Percentiles rank a stretch among this genome's conserved stretches.
Evolutionary conservation across 805 yeast species (phyloP).

Genomic region (Maudiozyma barnettii): DNA sequence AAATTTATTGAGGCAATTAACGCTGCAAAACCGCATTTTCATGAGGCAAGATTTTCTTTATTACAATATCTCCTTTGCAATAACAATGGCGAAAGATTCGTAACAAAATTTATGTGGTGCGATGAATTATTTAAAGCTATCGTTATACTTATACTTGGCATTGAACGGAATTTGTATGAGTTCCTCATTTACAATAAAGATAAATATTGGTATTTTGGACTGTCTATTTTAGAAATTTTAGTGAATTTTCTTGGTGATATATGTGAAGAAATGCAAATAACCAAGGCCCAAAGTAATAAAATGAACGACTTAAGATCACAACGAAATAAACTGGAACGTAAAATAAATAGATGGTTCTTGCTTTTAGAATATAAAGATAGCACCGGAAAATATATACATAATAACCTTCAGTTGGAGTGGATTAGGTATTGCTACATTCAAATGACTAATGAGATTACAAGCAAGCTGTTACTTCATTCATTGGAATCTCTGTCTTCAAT

Average conservation of each 20-base stretch:
- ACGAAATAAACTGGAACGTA: slow-evolving; percentile 34
- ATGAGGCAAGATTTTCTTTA: slow-evolving; percentile 31
- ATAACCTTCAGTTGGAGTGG: slow-evolving; percentile 39
- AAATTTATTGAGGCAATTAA: slow-evolving; percentile 25
- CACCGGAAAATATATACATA: background rate
- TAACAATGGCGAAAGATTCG: slow-evolving; percentile 18
- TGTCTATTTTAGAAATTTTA: slow-evolving; percentile 38
- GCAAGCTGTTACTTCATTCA: slow-evolving; percentile 22
- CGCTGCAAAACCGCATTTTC: slow-evolving; percentile 26
- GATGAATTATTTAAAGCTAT: slow-evolving; percentile 28
- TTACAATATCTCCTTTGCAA: slow-evolving; percentile 19
- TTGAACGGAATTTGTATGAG: slow-evolving; percentile 20
- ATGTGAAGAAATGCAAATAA: slow-evolving; percentile 24
- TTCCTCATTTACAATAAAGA: slow-evolving; percentile 9
- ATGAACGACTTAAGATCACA: slow-evolving; percentile 31
- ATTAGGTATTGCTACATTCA: slow-evolving; percentile 37
- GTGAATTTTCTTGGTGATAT: slow-evolving; percentile 34
- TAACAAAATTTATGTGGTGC: slow-evolving; percentile 36
- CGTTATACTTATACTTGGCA: slow-evolving; percentile 23
- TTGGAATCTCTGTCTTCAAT: slow-evolving; percentile 17
- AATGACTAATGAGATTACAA: slow-evolving; percentile 30
- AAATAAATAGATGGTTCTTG: slow-evolving; percentile 42
- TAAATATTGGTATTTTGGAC: slow-evolving; percentile 13
- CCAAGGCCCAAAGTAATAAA: slow-evolving; percentile 27
- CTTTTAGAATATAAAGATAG: slow-evolving; percentile 14